These are phyloP conservation scores for Aspergillus ostianus DNA, from an alignment of 495 filamentous ascomycete genomes.

Conservation along the genomic window DNA sequence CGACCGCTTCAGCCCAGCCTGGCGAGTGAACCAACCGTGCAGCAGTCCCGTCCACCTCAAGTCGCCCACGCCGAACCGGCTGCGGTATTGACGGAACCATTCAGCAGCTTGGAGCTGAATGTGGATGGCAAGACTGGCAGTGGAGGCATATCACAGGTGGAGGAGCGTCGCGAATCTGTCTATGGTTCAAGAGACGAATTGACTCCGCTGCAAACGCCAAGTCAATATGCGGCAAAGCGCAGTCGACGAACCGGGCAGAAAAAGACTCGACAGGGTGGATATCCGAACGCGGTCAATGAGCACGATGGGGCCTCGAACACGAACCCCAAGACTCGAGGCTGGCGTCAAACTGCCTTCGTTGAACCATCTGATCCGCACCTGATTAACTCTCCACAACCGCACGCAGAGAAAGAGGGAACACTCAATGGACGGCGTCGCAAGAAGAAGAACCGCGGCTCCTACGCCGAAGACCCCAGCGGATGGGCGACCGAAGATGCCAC, in stretches of 20 bases:
- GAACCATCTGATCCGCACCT: constrained; percentile 49
- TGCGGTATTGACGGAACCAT: constrained; percentile 39
- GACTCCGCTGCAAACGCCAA: neutral
- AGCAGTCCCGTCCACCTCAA: constrained; percentile 11
- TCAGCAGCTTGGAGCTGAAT: constrained; percentile 41
- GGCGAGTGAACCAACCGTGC: constrained; percentile 1
- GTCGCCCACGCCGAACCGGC: constrained; percentile 17
- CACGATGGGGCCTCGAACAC: constrained; percentile 38
- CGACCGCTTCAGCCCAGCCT: constrained; percentile 8
- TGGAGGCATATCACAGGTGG: constrained; percentile 16
- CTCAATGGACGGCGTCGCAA: constrained; percentile 44
- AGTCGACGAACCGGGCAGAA: constrained; percentile 37
- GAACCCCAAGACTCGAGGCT: constrained; percentile 62
- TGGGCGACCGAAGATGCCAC: constrained; percentile 97
- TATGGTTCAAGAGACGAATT: constrained; percentile 12
- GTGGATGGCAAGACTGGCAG: constrained; percentile 15
- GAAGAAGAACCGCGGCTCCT: constrained; percentile 53
- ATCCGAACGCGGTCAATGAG: constrained; percentile 22
- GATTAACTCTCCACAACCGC: constrained; percentile 13
- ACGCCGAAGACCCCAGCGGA: constrained; percentile 68
- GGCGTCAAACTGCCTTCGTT: constrained; percentile 80
- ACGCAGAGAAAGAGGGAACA: constrained; percentile 23
- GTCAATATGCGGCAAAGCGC: constrained; percentile 21
- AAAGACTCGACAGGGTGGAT: constrained; percentile 13
- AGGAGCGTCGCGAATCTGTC: constrained; percentile 16